Evolutionary conservation across 345 rosid species (phyloP), one percentile per base, ranked within the genome.

Genomic region (Gossypium herbaceum): DNA sequence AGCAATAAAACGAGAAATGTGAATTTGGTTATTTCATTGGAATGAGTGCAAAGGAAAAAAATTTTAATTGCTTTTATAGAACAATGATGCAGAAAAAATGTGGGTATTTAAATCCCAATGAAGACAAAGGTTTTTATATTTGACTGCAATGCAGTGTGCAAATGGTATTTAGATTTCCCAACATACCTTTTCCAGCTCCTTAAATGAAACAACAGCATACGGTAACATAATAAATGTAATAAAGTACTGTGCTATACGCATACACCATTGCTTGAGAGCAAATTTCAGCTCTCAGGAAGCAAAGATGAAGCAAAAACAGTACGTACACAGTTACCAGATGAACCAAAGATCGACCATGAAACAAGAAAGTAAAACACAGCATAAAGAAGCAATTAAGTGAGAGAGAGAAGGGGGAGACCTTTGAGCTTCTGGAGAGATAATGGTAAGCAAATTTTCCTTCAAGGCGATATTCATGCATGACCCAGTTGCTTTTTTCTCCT

Each of bases 381-480:
- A 54, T 27, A 29, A 69, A 60, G 43, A 55, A n/a, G 11, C 25
- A 50, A 39, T 10, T 12, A 8, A 22, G 13, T 7, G 8, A 79
- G 22, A 22, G 64, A 17, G 52, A 12, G 1, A 9, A 13, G 0
- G 52, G 3, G 4, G 16, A 6, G 69, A 93, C 98, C 97, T 87
- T 94, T 52, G 92, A 91, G 71, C 87, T 86, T 25, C 90, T 79
- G 27, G 98, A 87, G 64, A 90, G 84, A 81, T 85, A 88, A 70
- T 87, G 98, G 76, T 90, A 94, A 20, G 97, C 89, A 82, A 94
- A 87, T 81, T 92, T 92, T 77, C 98, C 97, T 55, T 92, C 98
- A 7, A 94, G 97, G 52, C 98, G 97, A 81, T 89, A 94, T 85
- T 94, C 98, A 75, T 94, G 98, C 98, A 94, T 92, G 61, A 94